These are phyloP conservation scores for Mrakia blollopis DNA, from an alignment of 768 basidiomycete species.

Conservation along the genomic window DNA sequence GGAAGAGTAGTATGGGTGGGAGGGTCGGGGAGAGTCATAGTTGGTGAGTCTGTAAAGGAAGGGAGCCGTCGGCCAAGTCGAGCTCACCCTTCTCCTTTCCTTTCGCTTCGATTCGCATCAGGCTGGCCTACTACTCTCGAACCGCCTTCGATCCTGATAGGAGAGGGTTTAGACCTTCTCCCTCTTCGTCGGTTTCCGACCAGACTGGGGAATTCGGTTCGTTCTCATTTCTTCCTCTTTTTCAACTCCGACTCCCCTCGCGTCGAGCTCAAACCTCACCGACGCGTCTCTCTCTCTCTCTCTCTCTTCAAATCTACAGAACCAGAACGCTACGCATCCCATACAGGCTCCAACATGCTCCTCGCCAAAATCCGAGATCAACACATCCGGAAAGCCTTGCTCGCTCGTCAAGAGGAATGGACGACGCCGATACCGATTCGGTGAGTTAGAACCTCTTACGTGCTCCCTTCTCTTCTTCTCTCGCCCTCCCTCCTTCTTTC, in stretches of 20 bases:
- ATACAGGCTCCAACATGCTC: background rate
- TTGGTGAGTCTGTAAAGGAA: slow-evolving; percentile 6
- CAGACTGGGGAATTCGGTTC: too few species aligned
- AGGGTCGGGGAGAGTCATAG: background rate
- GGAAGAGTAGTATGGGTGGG: background rate
- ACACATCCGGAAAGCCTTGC: background rate
- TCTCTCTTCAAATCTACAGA: background rate
- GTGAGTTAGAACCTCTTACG: background rate
- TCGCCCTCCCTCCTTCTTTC: too few species aligned
- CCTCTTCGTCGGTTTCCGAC: background rate
- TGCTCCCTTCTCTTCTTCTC: background rate
- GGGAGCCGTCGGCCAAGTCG: background rate
- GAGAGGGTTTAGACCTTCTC: background rate
- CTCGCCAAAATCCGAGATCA: slow-evolving; percentile 3
- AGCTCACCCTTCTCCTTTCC: background rate
- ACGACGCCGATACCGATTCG: background rate
- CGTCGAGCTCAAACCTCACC: too few species aligned
- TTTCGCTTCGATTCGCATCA: too few species aligned
- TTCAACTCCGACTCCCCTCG: too few species aligned
- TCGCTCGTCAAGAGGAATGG: slow-evolving; percentile 1
- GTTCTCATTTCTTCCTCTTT: too few species aligned
- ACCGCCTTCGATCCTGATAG: background rate
- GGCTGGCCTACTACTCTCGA: background rate
- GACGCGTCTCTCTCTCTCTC: background rate
- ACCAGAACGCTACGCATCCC: background rate